Conservation (phyloP, 1,284 basidiomycete genomes). For the Rhodotorula sp. region DNA sequence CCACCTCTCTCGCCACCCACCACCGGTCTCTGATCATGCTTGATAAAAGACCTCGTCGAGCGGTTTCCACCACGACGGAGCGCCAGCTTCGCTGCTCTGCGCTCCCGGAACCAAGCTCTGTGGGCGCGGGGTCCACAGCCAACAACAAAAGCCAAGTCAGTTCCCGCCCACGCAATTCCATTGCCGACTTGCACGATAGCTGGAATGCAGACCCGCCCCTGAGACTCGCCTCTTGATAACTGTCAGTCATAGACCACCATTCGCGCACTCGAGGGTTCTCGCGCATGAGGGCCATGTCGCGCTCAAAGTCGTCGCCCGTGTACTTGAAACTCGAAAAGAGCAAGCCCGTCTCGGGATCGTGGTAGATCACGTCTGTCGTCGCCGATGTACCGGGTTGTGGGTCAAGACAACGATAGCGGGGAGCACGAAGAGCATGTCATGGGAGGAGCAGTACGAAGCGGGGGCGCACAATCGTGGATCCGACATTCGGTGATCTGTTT, state of each 20-base stretch:
- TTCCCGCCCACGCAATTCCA: not conserved
- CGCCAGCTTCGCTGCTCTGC: not conserved
- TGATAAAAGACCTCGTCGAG: slow-evolving; percentile 1
- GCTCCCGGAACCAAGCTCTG: not conserved
- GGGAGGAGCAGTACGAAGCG: not conserved
- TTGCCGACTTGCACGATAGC: not conserved
- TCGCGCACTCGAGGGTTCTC: not conserved
- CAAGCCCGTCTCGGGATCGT: not conserved
- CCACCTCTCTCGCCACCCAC: not conserved
- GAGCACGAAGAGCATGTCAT: not conserved
- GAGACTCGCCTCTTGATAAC: not conserved
- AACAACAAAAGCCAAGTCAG: not conserved
- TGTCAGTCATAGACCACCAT: not conserved
- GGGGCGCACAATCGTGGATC: not conserved
- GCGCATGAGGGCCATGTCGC: slow-evolving; percentile 1
- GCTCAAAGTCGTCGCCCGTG: not conserved
- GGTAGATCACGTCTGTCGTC: not conserved
- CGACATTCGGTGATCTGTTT: not conserved
- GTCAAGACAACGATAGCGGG: not conserved
- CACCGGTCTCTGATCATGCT: not conserved
- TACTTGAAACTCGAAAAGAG: slow-evolving; percentile 1
- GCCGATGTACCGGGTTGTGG: not conserved
- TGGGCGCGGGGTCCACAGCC: no score
- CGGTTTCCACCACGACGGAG: not conserved
- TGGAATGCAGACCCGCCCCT: not conserved